Conservation (phyloP, 2,329 filamentous ascomycete species). For the Boeremia exigua region DNA sequence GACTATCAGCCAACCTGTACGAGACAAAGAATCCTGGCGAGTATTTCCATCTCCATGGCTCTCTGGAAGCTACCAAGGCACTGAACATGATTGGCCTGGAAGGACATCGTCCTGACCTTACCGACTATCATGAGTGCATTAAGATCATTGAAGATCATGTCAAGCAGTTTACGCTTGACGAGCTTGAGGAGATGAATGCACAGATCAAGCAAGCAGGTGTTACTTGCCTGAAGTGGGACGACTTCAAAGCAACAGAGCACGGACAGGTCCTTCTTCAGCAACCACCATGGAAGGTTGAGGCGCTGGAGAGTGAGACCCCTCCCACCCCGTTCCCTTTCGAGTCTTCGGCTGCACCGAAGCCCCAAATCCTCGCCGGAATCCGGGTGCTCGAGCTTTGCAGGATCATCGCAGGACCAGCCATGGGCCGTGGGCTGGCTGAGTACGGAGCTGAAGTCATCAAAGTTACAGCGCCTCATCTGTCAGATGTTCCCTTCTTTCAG, state of each 20-base stretch:
- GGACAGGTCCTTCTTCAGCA: slow-evolving; percentile 50
- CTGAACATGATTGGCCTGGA: slow-evolving; percentile 73
- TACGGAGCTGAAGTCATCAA: slow-evolving; percentile 78
- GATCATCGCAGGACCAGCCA: slow-evolving; percentile 77
- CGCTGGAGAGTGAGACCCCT: slow-evolving; percentile 59
- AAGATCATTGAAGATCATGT: slow-evolving; percentile 52
- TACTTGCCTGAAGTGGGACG: slow-evolving; percentile 50
- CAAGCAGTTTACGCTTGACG: slow-evolving; percentile 45
- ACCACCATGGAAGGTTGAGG: slow-evolving; percentile 57
- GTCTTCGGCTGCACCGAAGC: slow-evolving; percentile 46
- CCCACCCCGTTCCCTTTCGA: slow-evolving; percentile 55
- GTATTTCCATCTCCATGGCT: slow-evolving; percentile 79
- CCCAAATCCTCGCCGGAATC: slow-evolving; percentile 61
- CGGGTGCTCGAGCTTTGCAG: slow-evolving; percentile 77
- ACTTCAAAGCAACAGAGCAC: slow-evolving; percentile 49
- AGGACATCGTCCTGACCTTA: slow-evolving; percentile 65
- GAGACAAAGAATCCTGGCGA: slow-evolving; percentile 68
- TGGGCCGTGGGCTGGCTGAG: slow-evolving; percentile 74
- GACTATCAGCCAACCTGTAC: slow-evolving; percentile 76
- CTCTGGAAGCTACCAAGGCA: slow-evolving; percentile 72
- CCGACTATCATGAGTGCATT: slow-evolving; percentile 51
- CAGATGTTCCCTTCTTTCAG: slow-evolving; percentile 75
- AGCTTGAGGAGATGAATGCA: slow-evolving; percentile 52
- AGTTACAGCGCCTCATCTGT: slow-evolving; percentile 70
- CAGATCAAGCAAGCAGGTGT: slow-evolving; percentile 52